phyloP scores from a whole-genome alignment of 345 rosid genomes.

The Clarkia xantiana region DNA sequence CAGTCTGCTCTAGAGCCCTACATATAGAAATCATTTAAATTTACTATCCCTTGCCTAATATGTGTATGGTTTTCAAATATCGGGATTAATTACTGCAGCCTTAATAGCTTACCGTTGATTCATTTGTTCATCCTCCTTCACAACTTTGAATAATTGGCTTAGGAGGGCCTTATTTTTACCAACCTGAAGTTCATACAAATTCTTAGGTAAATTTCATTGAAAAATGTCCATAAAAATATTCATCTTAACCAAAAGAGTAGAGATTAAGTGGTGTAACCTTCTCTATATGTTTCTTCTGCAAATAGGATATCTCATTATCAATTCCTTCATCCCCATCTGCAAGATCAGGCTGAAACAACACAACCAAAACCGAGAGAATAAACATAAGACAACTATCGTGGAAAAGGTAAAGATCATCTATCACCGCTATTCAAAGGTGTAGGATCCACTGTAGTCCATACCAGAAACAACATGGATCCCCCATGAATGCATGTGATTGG shows the following conservation, averaged over 20 bases:
- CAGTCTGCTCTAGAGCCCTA: conserved; percentile 39
- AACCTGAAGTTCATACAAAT: conserved; percentile 14
- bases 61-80: background rate
- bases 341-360: conserved; percentile 37
- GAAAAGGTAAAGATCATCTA: background rate
- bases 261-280: conserved; percentile 20
- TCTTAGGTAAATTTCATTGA: no score
- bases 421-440: no score
- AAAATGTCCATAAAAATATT: background rate
- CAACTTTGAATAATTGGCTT: conserved; percentile 16
- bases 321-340: conserved; percentile 42
- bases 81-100: background rate
- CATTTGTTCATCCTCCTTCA: conserved; percentile 18
- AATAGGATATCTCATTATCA: conserved; percentile 24
- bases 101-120: conserved; percentile 22
- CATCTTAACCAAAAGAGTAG: background rate
- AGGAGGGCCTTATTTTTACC: conserved; percentile 22
- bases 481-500: no score
- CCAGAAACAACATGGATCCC: no score
- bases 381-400: background rate
- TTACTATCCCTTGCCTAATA: no score
- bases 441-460: no score
- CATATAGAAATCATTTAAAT: background rate
- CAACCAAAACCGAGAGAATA: conserved; percentile 1
- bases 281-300: conserved; percentile 21